phyloP scores from a whole-genome alignment of 768 basidiomycete genomes.

The Rhodotorula toruloides region DNA sequence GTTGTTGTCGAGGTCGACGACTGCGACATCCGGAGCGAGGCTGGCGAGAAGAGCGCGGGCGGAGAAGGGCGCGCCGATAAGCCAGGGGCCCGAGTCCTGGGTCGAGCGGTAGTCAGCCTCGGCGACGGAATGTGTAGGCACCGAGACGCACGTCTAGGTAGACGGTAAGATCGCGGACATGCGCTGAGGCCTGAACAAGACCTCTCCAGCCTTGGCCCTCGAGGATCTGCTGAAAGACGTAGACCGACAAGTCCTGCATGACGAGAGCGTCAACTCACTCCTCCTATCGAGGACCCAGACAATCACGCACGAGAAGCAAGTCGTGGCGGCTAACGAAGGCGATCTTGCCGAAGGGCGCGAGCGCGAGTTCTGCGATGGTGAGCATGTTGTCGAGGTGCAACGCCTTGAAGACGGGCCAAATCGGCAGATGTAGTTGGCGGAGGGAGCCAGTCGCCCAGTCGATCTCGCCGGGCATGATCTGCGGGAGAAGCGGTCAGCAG shows the following conservation, averaged over 20 bases:
- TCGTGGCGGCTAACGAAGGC: conserved; percentile 84
- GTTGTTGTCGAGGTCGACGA: conserved; percentile 71
- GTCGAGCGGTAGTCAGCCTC: rapidly evolving
- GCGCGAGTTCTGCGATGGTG: conserved; percentile 76
- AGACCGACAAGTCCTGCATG: conserved; percentile 6
- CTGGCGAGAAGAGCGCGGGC: conserved; percentile 67
- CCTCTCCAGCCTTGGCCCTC: conserved; percentile 64
- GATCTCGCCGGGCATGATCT: conserved; percentile 41
- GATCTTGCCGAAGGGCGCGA: conserved; percentile 78
- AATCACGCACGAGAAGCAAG: conserved; percentile 64
- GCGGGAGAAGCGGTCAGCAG: conserved; percentile 10
- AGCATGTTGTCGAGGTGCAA: conserved; percentile 89
- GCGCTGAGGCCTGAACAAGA: conserved; percentile 53
- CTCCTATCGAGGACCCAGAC: no score
- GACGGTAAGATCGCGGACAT: conserved; percentile 83
- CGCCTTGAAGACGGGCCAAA: conserved; percentile 94
- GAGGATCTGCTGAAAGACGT: conserved; percentile 79
- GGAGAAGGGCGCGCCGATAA: conserved; percentile 82
- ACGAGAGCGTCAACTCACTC: neutral
- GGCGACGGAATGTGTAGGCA: rapidly evolving
- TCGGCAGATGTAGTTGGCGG: conserved; percentile 54
- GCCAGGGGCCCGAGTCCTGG: conserved; percentile 87
- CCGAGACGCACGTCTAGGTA: conserved; percentile 59
- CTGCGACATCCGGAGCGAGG: conserved; percentile 66
- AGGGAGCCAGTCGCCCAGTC: conserved; percentile 4